Percentiles rank a stretch among this genome's conserved stretches.
These are phyloP conservation scores for Lasiodiplodia gonubiensis DNA, from an alignment of 2,329 filamentous ascomycete species.

Conservation along the genomic window DNA sequence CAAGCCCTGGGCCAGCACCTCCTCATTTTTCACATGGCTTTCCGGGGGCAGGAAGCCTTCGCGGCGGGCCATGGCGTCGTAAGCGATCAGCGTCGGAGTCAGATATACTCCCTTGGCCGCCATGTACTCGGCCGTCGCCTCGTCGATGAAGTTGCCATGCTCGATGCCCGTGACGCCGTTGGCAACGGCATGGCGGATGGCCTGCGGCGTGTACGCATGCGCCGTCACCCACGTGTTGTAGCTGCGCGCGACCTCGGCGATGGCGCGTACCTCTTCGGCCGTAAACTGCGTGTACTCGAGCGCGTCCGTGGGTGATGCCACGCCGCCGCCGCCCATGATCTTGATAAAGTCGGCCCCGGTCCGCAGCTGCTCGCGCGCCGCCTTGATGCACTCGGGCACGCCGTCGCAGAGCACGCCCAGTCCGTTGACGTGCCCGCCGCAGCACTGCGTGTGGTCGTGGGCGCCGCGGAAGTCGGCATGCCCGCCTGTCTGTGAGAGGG, in stretches of 20 bases:
- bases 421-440: constrained; percentile 50
- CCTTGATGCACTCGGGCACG: constrained; percentile 60
- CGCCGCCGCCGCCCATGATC: constrained; percentile 65
- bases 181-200: constrained; percentile 61
- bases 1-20: constrained; percentile 57
- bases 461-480: constrained; percentile 59
- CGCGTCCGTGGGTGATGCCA: constrained; percentile 61
- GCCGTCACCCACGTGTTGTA: constrained; percentile 61
- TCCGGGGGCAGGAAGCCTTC: constrained; percentile 53
- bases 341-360: constrained; percentile 66
- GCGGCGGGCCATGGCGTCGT: constrained; percentile 52
- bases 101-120: constrained; percentile 56
- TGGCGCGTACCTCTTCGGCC: constrained; percentile 61
- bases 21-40: constrained; percentile 57
- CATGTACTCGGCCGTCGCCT: constrained; percentile 58
- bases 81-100: constrained; percentile 62
- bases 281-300: constrained; percentile 64
- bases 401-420: constrained; percentile 59
- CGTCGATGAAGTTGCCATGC: constrained; percentile 68
- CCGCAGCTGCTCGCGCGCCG: constrained; percentile 60
- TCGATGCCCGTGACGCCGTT: constrained; percentile 64
- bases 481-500: constrained; percentile 63
- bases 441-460: constrained; percentile 55
- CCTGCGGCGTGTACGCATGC: constrained; percentile 62
- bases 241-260: constrained; percentile 57